Evolutionary conservation across 176 grass and related monocot species (phyloP).

Genomic region (Paspalum notatum): DNA sequence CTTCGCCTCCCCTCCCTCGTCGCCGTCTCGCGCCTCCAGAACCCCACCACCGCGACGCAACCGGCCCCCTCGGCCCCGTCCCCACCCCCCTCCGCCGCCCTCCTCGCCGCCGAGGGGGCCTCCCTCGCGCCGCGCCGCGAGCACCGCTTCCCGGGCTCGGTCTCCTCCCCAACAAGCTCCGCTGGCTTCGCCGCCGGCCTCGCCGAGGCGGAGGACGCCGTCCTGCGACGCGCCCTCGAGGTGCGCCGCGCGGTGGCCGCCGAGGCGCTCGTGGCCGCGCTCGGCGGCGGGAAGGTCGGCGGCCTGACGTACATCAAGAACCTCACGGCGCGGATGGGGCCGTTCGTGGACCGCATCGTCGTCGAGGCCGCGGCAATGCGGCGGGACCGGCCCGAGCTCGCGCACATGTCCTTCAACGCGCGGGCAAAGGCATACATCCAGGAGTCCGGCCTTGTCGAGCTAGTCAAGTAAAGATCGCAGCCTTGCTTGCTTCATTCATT

Average conservation of each 20-base stretch:
- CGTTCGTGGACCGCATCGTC: constrained; percentile 76
- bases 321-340: constrained; percentile 52
- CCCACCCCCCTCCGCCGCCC: constrained; percentile 45
- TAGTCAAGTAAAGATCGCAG: constrained; percentile 70
- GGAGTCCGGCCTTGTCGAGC: constrained; percentile 59
- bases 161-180: constrained; percentile 43
- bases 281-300: constrained; percentile 64
- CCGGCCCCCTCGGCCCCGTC: constrained; percentile 36
- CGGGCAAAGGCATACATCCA: constrained; percentile 68
- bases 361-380: constrained; percentile 72
- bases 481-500: background rate
- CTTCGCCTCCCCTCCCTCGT: background rate
- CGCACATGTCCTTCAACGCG: constrained; percentile 86
- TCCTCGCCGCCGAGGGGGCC: constrained; percentile 64
- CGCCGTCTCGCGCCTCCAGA: constrained; percentile 57
- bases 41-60: constrained; percentile 38
- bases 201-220: constrained; percentile 37
- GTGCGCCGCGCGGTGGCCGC: constrained; percentile 72
- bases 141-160: constrained; percentile 75
- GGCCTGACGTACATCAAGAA: constrained; percentile 75
- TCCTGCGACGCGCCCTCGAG: constrained; percentile 68
- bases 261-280: constrained; percentile 58
- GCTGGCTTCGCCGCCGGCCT: background rate
- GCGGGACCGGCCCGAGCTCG: constrained; percentile 59
- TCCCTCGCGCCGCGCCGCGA: constrained; percentile 65